Base-by-base conservation (phyloP, 495 filamentous ascomycete genomes). In the Aspergillus bridgeri region DNA sequence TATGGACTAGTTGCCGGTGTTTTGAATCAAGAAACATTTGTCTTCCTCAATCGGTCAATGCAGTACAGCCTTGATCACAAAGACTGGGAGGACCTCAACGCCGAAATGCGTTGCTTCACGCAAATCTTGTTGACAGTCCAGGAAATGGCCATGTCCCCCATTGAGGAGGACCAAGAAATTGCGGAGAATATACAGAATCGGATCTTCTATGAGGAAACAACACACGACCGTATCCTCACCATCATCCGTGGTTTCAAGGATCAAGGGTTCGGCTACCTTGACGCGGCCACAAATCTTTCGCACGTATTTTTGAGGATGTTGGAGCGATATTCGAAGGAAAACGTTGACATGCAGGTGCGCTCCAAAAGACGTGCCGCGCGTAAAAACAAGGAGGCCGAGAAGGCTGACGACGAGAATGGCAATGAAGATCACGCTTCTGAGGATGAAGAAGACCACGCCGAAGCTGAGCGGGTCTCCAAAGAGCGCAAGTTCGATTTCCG, bases 121-220 rank as follows among this genome's bases (percentile, higher is more conserved):
- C 78, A 83, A 50, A 77, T 87, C 48, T 78, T 98, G n/a, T 78
- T 96, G 43, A 96, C 92, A 0, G 87, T 97, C 3, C 93, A 97
- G 65, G 91, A 96, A 57, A 99, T 99, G 95, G 77, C 86, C 3
- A 82, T 87, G 42, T 93, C 90, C 0, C 82, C 83, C 0, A 79
- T 90, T 22, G 93, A 97, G 59, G 95, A 98, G 9, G 91, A 99
- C 63, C 90, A 95, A 70, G 95, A 98, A 59, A 97, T 99, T 63
- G 95, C 95, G 5, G 93, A 99, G 64, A 99, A 98, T 60, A 96
- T 96, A 42, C 87, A 96, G 52, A 94, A 88, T 64, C 89, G 95
- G 25, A 90, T 99, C 1, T 99, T 99, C 69, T 98, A 99, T 74
- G 95, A 99, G 71, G 92, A 98, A 64, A 86, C 88, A 0, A 97